Conservation (phyloP, 441 rosid species). For the Theobroma grandiflorum region DNA sequence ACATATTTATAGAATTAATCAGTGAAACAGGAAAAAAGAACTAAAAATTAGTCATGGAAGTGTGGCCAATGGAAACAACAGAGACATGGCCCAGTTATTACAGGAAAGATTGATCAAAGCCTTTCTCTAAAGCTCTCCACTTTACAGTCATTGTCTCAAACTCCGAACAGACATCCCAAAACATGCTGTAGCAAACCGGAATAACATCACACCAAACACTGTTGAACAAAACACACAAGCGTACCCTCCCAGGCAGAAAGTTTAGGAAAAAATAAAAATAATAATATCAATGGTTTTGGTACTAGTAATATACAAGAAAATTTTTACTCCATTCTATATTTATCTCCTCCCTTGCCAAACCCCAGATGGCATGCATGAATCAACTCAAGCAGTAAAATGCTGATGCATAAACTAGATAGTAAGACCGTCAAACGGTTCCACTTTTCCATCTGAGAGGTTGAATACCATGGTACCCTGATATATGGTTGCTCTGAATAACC, state of each 20-base stretch:
- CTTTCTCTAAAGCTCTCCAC: slow-evolving; percentile 13
- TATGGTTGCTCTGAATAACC: slow-evolving; percentile 5
- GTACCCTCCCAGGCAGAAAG: slow-evolving; percentile 6
- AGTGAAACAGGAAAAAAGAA: background rate
- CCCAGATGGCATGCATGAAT: background rate
- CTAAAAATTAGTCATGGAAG: background rate
- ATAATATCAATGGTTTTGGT: slow-evolving; percentile 12
- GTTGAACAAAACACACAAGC: slow-evolving; percentile 34
- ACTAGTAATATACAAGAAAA: slow-evolving; percentile 48
- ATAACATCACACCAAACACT: slow-evolving; percentile 46
- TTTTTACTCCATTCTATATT: slow-evolving; percentile 26
- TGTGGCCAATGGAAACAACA: background rate
- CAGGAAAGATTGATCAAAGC: slow-evolving; percentile 16
- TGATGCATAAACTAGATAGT: slow-evolving; percentile 22
- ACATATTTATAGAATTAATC: slow-evolving; percentile 24
- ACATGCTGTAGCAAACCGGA: slow-evolving; percentile 43
- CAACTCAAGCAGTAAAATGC: slow-evolving; percentile 19
- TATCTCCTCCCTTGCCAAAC: slow-evolving; percentile 22
- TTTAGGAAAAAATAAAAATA: background rate
- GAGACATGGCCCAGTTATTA: slow-evolving; percentile 29
- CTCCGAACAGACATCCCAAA: slow-evolving; percentile 38
- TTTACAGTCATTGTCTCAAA: slow-evolving; percentile 27
- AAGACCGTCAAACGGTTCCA: slow-evolving; percentile 25
- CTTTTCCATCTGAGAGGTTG: slow-evolving; percentile 25
- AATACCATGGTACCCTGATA: background rate